phyloP scores from a whole-genome alignment of 176 grass and related monocot genomes.

The Paspalum notatum region DNA sequence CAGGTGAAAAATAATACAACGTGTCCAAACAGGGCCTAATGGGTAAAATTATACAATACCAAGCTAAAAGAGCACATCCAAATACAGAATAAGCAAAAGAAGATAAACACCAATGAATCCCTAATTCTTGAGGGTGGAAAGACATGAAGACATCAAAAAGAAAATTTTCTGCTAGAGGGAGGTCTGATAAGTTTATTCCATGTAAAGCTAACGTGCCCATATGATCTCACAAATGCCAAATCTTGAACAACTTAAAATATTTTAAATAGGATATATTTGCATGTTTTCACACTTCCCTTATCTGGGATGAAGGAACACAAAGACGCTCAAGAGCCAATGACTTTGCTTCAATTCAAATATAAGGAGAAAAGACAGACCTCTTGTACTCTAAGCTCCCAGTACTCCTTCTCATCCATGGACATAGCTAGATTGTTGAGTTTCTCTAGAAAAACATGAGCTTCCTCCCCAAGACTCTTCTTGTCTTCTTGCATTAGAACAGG shows the following conservation, averaged over 20 bases:
- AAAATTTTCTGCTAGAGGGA: not conserved
- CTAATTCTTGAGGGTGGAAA: not conserved
- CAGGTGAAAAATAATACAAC: too few species aligned
- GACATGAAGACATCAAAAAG: not conserved
- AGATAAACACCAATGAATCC: not conserved
- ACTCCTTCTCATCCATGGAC: slow-evolving; percentile 89
- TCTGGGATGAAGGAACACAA: slow-evolving; percentile 5
- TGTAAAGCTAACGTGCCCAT: slow-evolving; percentile 9
- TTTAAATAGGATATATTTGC: slow-evolving; percentile 26
- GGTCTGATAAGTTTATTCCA: slow-evolving; percentile 29
- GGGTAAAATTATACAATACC: not conserved
- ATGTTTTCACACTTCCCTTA: slow-evolving; percentile 16
- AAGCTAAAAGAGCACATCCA: slow-evolving; percentile 18
- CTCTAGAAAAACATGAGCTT: slow-evolving; percentile 55
- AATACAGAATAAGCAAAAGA: too few species aligned
- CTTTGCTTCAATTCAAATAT: slow-evolving; percentile 27
- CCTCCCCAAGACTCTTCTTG: slow-evolving; percentile 58
- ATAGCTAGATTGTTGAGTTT: slow-evolving; percentile 58
- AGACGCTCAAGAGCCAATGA: not conserved
- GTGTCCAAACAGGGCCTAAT: too few species aligned
- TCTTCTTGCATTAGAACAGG: slow-evolving; percentile 45
- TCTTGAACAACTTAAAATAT: slow-evolving; percentile 18
- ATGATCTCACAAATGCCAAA: slow-evolving; percentile 26
- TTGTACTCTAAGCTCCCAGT: slow-evolving; percentile 79
- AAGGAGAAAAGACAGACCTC: slow-evolving; percentile 66